Evolutionary conservation across 1,284 basidiomycete species (phyloP), one percentile per base, ranked within the genome.

Genomic region (Malassezia sp.): DNA sequence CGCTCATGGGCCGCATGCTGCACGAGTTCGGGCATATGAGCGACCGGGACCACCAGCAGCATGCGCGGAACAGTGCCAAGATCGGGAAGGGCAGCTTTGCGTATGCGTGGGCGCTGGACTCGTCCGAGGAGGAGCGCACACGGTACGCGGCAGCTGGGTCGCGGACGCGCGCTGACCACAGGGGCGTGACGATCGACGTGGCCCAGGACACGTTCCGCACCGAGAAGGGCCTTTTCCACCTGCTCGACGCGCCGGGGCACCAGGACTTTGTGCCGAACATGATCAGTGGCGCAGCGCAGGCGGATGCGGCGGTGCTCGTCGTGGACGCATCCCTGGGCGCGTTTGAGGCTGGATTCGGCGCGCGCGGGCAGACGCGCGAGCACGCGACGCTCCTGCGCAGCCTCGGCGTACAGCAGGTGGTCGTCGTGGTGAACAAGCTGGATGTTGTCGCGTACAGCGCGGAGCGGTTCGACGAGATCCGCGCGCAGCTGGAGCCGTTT

Each of bases 191-290:
- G 0, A 97, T 97, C 80, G 93, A 97, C 65, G 83, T 97, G 45
- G 90, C 89, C 0, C 77, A 83, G 43, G 85, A 91, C 61, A 79
- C 80, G 22, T 77, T 97, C 57, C 71, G 77, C 8, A 95, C 89
- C 0, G 74, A 79, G 0, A 78, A 84, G 59, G 78, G 84, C 39
- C 78, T 80, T 47, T 82, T 96, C 56, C 95, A 89, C 1, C 79
- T 97, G 17, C 79, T 97, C 21, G 91, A 97, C 61, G 91, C 93
- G 0, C 91, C 91, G 0, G 91, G 91, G 0, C 91, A 97, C 72
- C 84, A 82, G 56, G 93, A 97, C 64, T 97, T 97, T 61, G 85
- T 97, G 46, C 91, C 93, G 0, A 96, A 96, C 67, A 97, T 97
- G 93, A 97, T 97, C 49, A 91, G 87, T 0, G 91, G 91, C 2